Percentiles rank a stretch among this genome's conserved stretches.
Evolutionary conservation across 73 alveolate genomes (phyloP).

Genomic region (Paramecium octaurelia): DNA sequence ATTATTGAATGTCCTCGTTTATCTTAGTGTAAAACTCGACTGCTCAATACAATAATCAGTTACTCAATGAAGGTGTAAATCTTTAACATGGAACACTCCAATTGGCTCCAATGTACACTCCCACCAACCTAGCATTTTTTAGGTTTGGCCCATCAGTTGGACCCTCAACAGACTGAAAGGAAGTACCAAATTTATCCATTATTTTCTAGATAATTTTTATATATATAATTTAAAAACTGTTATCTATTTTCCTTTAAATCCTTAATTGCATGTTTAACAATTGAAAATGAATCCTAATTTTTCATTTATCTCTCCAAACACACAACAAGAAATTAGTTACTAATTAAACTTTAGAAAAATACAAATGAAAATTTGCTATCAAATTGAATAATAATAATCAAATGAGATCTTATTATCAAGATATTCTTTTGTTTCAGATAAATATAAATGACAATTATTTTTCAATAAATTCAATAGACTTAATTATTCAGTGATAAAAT

Average conservation of each 20-base stretch:
- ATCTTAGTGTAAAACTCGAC: conserved; percentile 19
- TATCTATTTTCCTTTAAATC: background rate
- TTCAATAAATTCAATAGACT: too few species aligned
- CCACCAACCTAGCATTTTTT: conserved; percentile 58
- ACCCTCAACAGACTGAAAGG: conserved; percentile 45
- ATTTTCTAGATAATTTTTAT: background rate
- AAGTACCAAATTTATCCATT: conserved; percentile 65
- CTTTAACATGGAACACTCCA: conserved; percentile 54
- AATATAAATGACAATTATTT: too few species aligned
- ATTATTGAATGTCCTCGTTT: conserved; percentile 49
- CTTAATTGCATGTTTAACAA: background rate
- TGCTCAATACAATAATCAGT: background rate
- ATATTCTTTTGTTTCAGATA: too few species aligned
- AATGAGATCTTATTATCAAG: too few species aligned
- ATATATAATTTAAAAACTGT: background rate
- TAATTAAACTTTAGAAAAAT: too few species aligned
- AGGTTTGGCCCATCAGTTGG: conserved; percentile 62
- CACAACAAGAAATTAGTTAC: too few species aligned
- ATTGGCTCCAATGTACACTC: conserved; percentile 51
- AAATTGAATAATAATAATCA: too few species aligned
- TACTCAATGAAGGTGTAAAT: conserved; percentile 52
- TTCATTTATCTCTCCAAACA: too few species aligned
- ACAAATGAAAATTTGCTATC: too few species aligned
- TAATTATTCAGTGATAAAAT: too few species aligned
- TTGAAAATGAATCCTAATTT: background rate